Conservation (phyloP, 176 grass and related monocot species). For the Bolboschoenus planiculmis region DNA sequence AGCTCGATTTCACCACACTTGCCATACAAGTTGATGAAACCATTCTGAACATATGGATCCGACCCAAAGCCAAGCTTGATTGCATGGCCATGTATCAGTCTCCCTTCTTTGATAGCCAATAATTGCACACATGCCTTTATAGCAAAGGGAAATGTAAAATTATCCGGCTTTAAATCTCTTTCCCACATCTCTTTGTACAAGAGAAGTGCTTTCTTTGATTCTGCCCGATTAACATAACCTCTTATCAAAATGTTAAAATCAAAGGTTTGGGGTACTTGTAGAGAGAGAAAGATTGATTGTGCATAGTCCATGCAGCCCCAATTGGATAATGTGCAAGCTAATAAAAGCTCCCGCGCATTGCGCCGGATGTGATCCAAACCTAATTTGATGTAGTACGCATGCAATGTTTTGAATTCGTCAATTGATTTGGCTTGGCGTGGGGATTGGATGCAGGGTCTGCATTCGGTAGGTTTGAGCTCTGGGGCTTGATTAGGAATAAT, state of each 20-base stretch:
- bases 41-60: conserved; percentile 62
- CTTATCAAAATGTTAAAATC: conserved; percentile 84
- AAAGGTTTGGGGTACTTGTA: conserved; percentile 54
- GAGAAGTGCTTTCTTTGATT: conserved; percentile 34
- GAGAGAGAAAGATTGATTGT: conserved; percentile 48
- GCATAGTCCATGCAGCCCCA: conserved; percentile 69
- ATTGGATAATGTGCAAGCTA: conserved; percentile 45
- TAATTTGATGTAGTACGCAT: conserved; percentile 48
- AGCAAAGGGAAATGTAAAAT: conserved; percentile 55
- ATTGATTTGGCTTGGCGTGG: conserved; percentile 29
- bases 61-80: conserved; percentile 43
- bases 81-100: conserved; percentile 49
- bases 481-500: background rate
- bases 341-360: conserved; percentile 44
- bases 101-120: conserved; percentile 27
- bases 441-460: conserved; percentile 14
- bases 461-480: conserved; percentile 26
- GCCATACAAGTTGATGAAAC: conserved; percentile 73
- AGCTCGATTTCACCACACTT: conserved; percentile 45
- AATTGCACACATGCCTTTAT: conserved; percentile 66
- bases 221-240: conserved; percentile 27
- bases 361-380: conserved; percentile 44
- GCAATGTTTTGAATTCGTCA: conserved; percentile 45
- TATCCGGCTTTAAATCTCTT: conserved; percentile 36
- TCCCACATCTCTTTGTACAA: conserved; percentile 46